Percentiles rank a stretch among this genome's conserved stretches.
phyloP scores from a whole-genome alignment of 208 protist species.

The Trypanosoma melophagium region DNA sequence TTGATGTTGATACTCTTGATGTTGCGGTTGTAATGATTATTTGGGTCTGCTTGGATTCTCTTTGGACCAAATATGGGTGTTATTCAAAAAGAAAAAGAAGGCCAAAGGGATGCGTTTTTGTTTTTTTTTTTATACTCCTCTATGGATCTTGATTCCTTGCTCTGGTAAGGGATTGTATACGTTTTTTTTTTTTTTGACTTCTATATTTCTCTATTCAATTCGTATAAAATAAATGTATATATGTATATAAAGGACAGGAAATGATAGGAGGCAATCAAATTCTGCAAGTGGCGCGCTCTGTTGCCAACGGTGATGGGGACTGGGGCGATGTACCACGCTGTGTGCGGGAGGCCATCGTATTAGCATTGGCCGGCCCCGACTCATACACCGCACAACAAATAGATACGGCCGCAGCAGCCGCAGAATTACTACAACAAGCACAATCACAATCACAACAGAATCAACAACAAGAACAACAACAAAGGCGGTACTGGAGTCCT shows the following conservation, averaged over 20 bases:
- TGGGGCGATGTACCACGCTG: slow-evolving; percentile 63
- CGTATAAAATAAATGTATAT: neutral
- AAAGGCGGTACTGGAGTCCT: neutral
- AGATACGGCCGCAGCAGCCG: neutral
- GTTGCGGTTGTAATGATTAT: no score
- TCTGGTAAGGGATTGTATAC: no score
- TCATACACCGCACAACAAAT: neutral
- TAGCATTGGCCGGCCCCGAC: slow-evolving; percentile 31
- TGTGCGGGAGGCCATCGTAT: slow-evolving; percentile 68
- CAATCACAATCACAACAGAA: no score
- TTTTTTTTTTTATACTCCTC: no score
- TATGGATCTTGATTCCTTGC: no score
- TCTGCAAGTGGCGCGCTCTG: slow-evolving; percentile 32
- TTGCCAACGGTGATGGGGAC: slow-evolving; percentile 62
- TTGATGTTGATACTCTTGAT: no score
- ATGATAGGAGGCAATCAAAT: slow-evolving; percentile 32
- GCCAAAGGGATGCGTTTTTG: no score
- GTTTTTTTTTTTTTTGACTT: neutral
- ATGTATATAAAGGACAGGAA: neutral
- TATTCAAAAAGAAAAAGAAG: no score
- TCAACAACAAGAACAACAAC: no score
- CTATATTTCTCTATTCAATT: neutral
- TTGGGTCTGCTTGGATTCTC: no score
- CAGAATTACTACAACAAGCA: neutral
- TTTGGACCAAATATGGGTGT: no score